These are phyloP conservation scores for Xylariaceae sp. DNA, from an alignment of 2,329 filamentous ascomycete species.

Conservation along the genomic window DNA sequence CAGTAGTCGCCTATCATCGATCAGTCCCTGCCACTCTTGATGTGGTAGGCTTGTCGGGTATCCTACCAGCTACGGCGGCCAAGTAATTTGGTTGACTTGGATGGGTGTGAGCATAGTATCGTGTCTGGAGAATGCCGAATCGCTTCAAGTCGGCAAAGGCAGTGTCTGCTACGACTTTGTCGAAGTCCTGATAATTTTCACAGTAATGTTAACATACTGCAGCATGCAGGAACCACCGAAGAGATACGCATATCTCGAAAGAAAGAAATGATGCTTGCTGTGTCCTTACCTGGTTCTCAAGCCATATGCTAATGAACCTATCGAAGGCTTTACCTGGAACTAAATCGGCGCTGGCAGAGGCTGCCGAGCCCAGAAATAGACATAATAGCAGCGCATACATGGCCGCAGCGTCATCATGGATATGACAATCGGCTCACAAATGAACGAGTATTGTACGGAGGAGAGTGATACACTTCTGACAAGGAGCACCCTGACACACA, in stretches of 20 bases:
- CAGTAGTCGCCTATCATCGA: no score
- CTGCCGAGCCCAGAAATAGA: conserved; percentile 17
- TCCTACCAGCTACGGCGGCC: conserved; percentile 41
- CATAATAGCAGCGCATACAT: conserved; percentile 15
- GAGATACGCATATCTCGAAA: no score
- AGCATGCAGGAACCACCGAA: no score
- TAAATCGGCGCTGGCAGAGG: conserved; percentile 20
- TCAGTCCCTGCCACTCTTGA: no score
- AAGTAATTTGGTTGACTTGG: conserved; percentile 45
- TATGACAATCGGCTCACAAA: no score
- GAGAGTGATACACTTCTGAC: no score
- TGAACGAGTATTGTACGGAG: no score
- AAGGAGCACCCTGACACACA: no score
- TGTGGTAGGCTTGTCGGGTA: no score
- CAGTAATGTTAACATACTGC: no score
- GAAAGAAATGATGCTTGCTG: no score
- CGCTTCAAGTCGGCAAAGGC: conserved; percentile 38
- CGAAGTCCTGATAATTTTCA: conserved; percentile 45
- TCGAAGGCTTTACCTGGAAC: conserved; percentile 38
- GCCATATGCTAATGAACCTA: conserved; percentile 42
- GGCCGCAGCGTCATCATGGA: no score
- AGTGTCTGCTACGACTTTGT: conserved; percentile 36
- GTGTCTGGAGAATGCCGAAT: conserved; percentile 41
- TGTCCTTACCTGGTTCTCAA: conserved; percentile 41
- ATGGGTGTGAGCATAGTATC: conserved; percentile 45